Conservation (phyloP, 768 basidiomycete species). For the Leccinum broughii region DNA sequence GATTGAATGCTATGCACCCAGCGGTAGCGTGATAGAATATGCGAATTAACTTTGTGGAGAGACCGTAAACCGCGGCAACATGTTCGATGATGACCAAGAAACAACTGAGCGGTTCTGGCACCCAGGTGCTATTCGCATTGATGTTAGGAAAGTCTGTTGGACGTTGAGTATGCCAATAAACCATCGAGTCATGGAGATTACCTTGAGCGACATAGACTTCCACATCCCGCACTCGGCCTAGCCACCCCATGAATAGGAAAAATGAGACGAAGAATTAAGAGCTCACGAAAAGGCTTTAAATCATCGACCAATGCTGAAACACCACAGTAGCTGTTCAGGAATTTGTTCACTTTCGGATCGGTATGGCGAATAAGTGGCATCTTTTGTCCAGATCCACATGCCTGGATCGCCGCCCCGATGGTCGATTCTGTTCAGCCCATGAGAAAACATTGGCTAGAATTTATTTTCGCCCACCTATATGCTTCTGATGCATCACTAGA, state of each 20-base stretch:
- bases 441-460: neutral
- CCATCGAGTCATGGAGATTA: conserved; percentile 20
- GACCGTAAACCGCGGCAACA: conserved; percentile 64
- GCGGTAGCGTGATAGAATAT: conserved; percentile 54
- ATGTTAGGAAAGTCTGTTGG: conserved; percentile 53
- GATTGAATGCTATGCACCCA: conserved; percentile 92
- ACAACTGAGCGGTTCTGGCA: conserved; percentile 54
- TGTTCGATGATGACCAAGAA: conserved; percentile 69
- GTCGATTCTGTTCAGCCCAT: neutral
- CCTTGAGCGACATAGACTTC: conserved; percentile 63
- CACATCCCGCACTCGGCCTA: conserved; percentile 55
- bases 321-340: conserved; percentile 74
- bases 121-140: conserved; percentile 46
- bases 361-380: conserved; percentile 35
- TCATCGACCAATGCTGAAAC: conserved; percentile 58
- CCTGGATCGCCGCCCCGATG: neutral
- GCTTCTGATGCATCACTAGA: conserved; percentile 28
- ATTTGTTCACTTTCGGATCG: conserved; percentile 62
- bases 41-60: conserved; percentile 71
- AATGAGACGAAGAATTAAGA: neutral
- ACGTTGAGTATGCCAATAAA: neutral
- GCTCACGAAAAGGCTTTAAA: conserved; percentile 54
- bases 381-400: neutral
- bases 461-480: conserved; percentile 35
- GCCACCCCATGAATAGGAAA: neutral